A percentile compares a stretch with the other conserved stretches of the same genome.
These are phyloP conservation scores for Lodderomyces oxycetoniae DNA, from an alignment of 1,139 yeast species.

Conservation along the genomic window DNA sequence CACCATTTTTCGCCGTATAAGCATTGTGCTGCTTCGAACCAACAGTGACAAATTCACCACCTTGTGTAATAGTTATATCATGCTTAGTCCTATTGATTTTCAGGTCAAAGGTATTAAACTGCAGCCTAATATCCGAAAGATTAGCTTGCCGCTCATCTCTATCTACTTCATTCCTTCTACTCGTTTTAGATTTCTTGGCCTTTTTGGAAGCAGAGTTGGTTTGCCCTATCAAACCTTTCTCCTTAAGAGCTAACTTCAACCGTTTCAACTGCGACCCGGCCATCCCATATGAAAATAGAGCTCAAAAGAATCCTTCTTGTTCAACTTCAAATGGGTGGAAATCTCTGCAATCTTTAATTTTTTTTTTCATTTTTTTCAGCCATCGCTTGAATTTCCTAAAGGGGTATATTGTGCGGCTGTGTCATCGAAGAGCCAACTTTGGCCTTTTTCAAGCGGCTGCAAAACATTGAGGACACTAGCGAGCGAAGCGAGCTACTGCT, in stretches of 20 bases:
- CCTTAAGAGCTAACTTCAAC: constrained; percentile 70
- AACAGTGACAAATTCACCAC: constrained; percentile 51
- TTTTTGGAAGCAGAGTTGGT: constrained; percentile 47
- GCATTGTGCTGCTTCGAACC: constrained; percentile 48
- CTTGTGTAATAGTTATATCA: constrained; percentile 52
- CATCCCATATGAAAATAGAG: no score
- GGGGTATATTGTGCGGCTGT: no score
- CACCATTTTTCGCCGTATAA: constrained; percentile 53
- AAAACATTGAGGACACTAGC: no score
- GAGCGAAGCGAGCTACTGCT: no score
- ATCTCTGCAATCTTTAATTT: no score
- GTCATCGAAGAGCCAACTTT: no score
- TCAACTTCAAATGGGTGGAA: no score
- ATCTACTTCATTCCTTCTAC: constrained; percentile 51
- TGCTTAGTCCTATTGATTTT: constrained; percentile 67
- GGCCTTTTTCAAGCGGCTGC: no score
- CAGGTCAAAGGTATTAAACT: constrained; percentile 87
- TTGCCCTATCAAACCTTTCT: constrained; percentile 79
- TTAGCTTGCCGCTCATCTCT: constrained; percentile 59
- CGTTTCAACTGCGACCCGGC: constrained; percentile 88
- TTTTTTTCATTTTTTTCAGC: no score
- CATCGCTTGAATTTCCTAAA: no score
- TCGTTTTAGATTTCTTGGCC: constrained; percentile 43
- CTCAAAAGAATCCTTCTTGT: no score
- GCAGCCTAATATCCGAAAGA: constrained; percentile 61